A percentile compares a stretch with the other conserved stretches of the same genome.
Evolutionary conservation across 2,329 filamentous ascomycete species (phyloP).

Genomic region (Zymoseptoria tritici): DNA sequence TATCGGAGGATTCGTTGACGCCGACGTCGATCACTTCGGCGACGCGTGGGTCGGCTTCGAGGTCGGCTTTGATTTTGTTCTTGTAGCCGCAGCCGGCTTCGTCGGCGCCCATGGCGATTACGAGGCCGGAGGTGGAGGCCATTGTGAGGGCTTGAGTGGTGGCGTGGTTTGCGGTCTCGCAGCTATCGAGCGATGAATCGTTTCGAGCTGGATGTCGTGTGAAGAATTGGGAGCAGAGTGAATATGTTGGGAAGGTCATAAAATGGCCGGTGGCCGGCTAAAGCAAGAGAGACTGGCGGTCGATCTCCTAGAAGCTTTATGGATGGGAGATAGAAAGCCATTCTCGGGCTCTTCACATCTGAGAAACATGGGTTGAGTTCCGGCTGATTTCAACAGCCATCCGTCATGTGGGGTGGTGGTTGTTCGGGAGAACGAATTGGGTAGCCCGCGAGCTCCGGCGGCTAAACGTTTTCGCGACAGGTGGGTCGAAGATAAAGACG

Average conservation of each 20-base stretch:
- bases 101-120: constrained; percentile 58
- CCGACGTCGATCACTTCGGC: constrained; percentile 66
- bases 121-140: constrained; percentile 24
- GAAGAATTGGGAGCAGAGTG: neutral
- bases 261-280: neutral
- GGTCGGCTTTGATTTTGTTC: constrained; percentile 64
- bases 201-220: neutral
- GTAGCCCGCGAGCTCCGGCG: neutral
- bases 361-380: neutral
- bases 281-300: neutral
- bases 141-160: constrained; percentile 8
- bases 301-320: neutral
- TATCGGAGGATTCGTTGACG: constrained; percentile 57
- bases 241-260: neutral
- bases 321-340: neutral
- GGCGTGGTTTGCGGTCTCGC: neutral
- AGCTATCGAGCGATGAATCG: neutral
- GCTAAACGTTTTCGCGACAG: neutral
- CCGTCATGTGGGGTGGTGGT: neutral
- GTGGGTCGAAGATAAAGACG: neutral
- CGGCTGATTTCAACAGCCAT: neutral
- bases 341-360: neutral
- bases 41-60: constrained; percentile 61
- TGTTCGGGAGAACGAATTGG: neutral
- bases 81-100: constrained; percentile 75